Base-by-base conservation (phyloP, 805 yeast genomes). In the Wickerhamiella shivajii region DNA sequence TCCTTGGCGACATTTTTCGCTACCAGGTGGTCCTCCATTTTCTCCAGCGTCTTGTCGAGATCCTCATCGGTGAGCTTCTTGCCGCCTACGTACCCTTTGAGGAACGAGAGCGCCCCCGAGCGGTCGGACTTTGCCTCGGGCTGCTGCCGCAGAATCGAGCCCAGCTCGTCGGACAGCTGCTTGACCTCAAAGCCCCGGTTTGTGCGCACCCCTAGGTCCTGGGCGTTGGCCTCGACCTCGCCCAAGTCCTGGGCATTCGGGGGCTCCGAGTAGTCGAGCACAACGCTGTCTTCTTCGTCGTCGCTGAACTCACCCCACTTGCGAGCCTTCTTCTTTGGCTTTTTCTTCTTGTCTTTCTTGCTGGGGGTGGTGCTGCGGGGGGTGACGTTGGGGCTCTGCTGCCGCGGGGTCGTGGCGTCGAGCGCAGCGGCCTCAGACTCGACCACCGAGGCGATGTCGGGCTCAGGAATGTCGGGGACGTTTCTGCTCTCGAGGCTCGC, bases 1-100 rank as follows among this genome's bases (percentile, higher is more conserved):
- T 77, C 79, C 8, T 93, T 90, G 3, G 96, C 90, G 20, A 87
- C 90, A 47, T 87, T 87, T 47, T 85, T 87, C 41, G 76, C 64
- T 40, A 90, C 69, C 36, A 87, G 61, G 46, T 81, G 92, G 38
- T 79, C 77, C 35, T 71, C 67, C 56, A 90, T 66, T 27, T 74
- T 70, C 24, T 63, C 63, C 15, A 79, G 58, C 2, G 81, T 74
- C 27, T 73, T 71, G 24, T 66, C 66, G 37, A 87, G 61, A 48
- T 84, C 84, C 10, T 65, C 66, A 20, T 67, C 64, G 2, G 71
- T 64, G 25, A 78, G 65, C 5, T 69, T 71, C 48, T 74, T 74
- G 33, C 83, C 81, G 35, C 90, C 87, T 31, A 77, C 61, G 32
- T 69, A 51, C 44, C 68, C 69, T 39, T 67, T 64, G 31, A 77